These are phyloP conservation scores for Luzula sylvatica DNA, from an alignment of 176 grass and related monocot species.

Conservation along the genomic window DNA sequence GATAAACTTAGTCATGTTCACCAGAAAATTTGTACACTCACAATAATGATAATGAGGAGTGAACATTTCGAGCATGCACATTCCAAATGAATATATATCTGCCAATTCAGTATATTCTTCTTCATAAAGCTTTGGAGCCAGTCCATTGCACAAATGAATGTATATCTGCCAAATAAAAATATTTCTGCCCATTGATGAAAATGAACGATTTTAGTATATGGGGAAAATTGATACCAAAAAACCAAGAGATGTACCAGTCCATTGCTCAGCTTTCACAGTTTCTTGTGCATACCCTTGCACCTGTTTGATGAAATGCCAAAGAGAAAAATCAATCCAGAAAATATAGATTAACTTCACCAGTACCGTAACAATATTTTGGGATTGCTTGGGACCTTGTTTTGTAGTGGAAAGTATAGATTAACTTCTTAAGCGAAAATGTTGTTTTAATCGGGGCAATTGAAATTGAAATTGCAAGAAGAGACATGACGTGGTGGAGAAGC, in stretches of 20 bases:
- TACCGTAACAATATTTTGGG: conserved; percentile 65
- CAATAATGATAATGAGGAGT: too few relatives aligned
- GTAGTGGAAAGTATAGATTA: conserved; percentile 38
- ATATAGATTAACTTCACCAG: conserved; percentile 42
- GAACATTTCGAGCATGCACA: too few relatives aligned
- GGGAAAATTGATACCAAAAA: conserved; percentile 23
- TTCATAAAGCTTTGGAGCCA: too few relatives aligned
- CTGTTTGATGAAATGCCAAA: conserved; percentile 36
- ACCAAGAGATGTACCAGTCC: conserved; percentile 13
- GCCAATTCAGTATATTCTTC: too few relatives aligned
- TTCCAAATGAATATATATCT: too few relatives aligned
- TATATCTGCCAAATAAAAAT: too few relatives aligned
- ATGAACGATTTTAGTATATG: too few relatives aligned
- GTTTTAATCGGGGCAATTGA: conserved; percentile 35
- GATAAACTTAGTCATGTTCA: neutral
- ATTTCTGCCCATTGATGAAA: too few relatives aligned
- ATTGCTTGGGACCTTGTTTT: conserved; percentile 85
- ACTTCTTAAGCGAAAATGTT: conserved; percentile 32
- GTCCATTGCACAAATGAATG: too few relatives aligned
- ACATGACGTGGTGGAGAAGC: conserved; percentile 49
- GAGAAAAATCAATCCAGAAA: neutral
- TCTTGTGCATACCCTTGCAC: conserved; percentile 79
- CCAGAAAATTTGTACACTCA: too few relatives aligned
- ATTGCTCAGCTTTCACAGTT: conserved; percentile 80
- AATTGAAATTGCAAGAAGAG: conserved; percentile 47